These are phyloP conservation scores for Tilletia caries DNA, from an alignment of 1,284 basidiomycete species.

Conservation along the genomic window DNA sequence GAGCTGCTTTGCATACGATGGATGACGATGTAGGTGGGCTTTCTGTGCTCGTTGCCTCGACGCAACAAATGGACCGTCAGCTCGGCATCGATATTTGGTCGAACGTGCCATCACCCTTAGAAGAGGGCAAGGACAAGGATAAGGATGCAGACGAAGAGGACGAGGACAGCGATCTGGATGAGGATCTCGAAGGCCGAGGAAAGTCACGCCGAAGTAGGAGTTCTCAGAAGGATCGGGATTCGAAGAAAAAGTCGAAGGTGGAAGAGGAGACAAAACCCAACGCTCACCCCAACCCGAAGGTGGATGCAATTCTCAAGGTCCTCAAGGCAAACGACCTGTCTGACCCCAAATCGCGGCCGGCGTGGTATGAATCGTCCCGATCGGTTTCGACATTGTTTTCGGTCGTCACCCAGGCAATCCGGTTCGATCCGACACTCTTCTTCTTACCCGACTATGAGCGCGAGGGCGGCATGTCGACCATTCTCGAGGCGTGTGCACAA, in stretches of 20 bases:
- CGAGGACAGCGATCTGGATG: not conserved
- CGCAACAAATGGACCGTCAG: not conserved
- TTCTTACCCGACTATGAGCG: slow-evolving; percentile 2
- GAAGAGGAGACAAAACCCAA: not conserved
- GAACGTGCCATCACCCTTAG: not conserved
- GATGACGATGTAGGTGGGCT: not conserved
- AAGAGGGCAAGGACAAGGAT: not conserved
- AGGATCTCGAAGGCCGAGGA: not conserved
- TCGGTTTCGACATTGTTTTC: not conserved
- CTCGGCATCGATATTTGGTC: not conserved
- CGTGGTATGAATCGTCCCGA: not conserved
- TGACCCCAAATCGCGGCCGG: not conserved
- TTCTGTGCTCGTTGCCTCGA: not conserved
- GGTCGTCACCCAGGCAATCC: not conserved
- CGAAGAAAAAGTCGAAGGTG: too few relatives aligned
- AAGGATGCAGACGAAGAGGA: not conserved
- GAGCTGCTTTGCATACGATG: slow-evolving; percentile 55
- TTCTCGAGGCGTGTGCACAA: not conserved
- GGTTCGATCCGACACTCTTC: slow-evolving; percentile 1
- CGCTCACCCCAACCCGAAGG: not conserved
- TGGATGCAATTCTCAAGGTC: not conserved
- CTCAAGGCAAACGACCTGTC: not conserved
- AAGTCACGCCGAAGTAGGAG: not conserved
- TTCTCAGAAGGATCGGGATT: not conserved
- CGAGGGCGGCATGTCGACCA: not conserved